Percentiles rank a stretch among this genome's conserved stretches.
These are phyloP conservation scores for Rhodotorula kratochvilovae DNA, from an alignment of 768 basidiomycete species.

Conservation along the genomic window DNA sequence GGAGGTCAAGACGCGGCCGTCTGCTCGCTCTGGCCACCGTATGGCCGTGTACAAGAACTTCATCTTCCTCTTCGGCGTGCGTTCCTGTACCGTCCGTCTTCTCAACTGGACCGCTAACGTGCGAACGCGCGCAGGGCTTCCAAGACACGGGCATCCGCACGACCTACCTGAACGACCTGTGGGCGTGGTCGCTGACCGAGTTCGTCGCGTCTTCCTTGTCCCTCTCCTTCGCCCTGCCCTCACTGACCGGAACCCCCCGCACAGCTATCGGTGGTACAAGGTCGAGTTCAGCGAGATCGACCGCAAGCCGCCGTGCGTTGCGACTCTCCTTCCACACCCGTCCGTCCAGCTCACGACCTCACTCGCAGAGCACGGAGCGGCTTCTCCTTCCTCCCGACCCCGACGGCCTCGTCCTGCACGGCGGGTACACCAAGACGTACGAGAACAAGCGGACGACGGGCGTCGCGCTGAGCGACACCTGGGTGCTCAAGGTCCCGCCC, in stretches of 20 bases:
- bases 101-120: too few relatives aligned
- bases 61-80: slow-evolving; percentile 69
- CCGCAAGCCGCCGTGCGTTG: slow-evolving; percentile 65
- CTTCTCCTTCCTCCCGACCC: slow-evolving; percentile 72
- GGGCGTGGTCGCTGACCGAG: slow-evolving; percentile 70
- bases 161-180: slow-evolving; percentile 70
- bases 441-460: slow-evolving; percentile 82
- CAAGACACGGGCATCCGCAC: slow-evolving; percentile 77
- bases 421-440: slow-evolving; percentile 89
- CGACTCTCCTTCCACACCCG: neutral
- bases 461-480: slow-evolving; percentile 83
- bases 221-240: neutral
- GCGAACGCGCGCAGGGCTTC: too few relatives aligned
- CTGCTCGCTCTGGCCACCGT: slow-evolving; percentile 78
- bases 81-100: neutral
- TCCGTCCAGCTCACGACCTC: neutral
- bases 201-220: too few relatives aligned
- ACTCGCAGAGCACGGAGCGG: slow-evolving; percentile 52
- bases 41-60: slow-evolving; percentile 88
- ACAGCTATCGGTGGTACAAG: slow-evolving; percentile 69
- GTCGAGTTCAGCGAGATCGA: slow-evolving; percentile 70
- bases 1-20: slow-evolving; percentile 75
- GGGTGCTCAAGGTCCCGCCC: slow-evolving; percentile 61
- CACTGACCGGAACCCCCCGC: neutral
- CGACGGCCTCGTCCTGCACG: slow-evolving; percentile 68